Evolutionary conservation across 345 rosid genomes (phyloP), one percentile per base, ranked within the genome.

Genomic region (Corchorus olitorius): DNA sequence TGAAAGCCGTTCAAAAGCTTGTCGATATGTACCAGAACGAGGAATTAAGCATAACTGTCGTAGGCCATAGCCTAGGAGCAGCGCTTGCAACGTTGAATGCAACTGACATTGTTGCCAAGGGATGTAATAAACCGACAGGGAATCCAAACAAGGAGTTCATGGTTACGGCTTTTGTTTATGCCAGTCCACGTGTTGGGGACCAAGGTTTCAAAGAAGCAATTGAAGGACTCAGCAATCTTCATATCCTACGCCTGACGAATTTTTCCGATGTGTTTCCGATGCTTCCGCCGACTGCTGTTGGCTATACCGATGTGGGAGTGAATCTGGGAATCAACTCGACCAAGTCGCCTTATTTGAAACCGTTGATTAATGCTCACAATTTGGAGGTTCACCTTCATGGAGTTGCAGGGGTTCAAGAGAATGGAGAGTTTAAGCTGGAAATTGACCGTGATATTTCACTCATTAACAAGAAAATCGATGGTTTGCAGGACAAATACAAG

Each of bases 11-110:
- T n/a, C 83, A 62, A 76, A 84, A 88, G 77, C 78, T 88, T 33
- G 84, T 91, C 52, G 90, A 87, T 34, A 54, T 65, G 70, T 91
- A 77, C 80, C 83, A 85, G 64, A 80, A 85, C 1, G 95, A 93
- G 79, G 97, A 91, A 14, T 79, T 91, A 12, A 91, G 97, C 78
- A 87, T 91, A 80, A 89, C 87, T 0, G 48, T 88, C 17, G 79
- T 87, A 0, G 94, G 97, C 6, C 93, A 93, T 83, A 88, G 94
- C 80, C 67, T 88, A 54, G 93, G 96, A 0, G 91, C 93, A 0
- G 94, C 90, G 0, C 67, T 88, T 0, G 93, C 92, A 8, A 89
- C 96, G 0, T 80, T 91, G 9, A 88, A 82, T 20, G 93, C 93
- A 5, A 17, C 83, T 3, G 94, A 93, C 82, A 85, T 93, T 2